Base-by-base conservation (phyloP, 228 moss, liverwort and hornwort genomes). In the Sphagnum magellanicum region DNA sequence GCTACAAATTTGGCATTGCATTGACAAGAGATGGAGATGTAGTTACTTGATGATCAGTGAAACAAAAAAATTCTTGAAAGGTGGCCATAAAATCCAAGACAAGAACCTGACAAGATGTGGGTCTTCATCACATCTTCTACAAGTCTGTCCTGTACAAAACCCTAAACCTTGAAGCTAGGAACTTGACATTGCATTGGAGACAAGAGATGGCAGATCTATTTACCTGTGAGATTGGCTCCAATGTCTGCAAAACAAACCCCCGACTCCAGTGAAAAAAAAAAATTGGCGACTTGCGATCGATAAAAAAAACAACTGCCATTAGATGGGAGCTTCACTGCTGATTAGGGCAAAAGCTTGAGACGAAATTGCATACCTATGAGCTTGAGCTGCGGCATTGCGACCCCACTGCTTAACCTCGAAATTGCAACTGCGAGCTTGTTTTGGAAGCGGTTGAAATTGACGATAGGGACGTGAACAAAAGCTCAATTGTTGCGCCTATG, bases 191-290 rank as follows among this genome's bases (percentile, higher is more conserved):
- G 59, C 2, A 15, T 69, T 61, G 1, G 14, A 32, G 16, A 48
- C 15, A 17, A 66, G 51, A 48, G 64, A 32, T 66, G 60, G 57
- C 16, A 17, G 9, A 63, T 53, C 60, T 46, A 59, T 50, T 65
- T 66, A 86, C 89, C 86, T 84, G 88, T 83, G 68, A 95, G 92
- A 81, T 95, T 95, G 78, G 92, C 90, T 71, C 88, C 94, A 78
- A 95, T 87, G 64, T 95, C 94, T 94, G 89, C 71, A 69, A 49
- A 71, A 73, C 32, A 67, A 60, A 7, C 63, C 67, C 63, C 72
- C 73, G 70, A 64, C 58, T 50, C 60, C 50, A 51, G 50, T 6
- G 14, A 16, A 53, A 68, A 53, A 52, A 68, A 17, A 0, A 17
- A 17, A 17, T 17, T 17, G 17, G 17, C 17, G 17, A 17, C 17